Percentiles rank a stretch among this genome's conserved stretches.
Evolutionary conservation across 148 eudicot species (phyloP).

Genomic region (Persicaria tinctoria): DNA sequence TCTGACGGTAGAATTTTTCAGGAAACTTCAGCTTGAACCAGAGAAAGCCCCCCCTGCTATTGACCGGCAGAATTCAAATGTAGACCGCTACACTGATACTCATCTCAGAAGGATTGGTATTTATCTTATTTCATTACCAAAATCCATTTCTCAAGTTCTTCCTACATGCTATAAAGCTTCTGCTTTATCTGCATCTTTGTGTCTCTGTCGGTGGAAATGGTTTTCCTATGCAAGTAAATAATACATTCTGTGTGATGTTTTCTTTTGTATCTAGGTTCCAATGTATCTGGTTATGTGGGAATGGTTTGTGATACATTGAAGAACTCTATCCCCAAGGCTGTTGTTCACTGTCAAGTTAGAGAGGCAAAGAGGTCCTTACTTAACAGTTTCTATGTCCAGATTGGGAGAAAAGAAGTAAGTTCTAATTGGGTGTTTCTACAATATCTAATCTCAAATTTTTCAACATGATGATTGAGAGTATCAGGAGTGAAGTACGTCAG

Average conservation of each 20-base stretch:
- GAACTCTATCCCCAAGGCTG: conserved; percentile 88
- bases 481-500: background rate
- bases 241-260: background rate
- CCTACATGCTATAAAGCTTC: conserved; percentile 9
- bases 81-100: conserved; percentile 70
- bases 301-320: conserved; percentile 88
- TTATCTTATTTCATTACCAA: background rate
- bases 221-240: background rate
- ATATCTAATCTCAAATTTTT: too few relatives aligned
- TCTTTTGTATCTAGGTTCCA: conserved; percentile 53
- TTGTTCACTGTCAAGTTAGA: conserved; percentile 90
- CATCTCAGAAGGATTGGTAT: conserved; percentile 88
- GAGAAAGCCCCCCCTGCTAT: conserved; percentile 31
- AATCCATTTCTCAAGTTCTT: background rate
- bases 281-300: conserved; percentile 75
- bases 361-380: conserved; percentile 82
- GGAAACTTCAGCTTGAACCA: conserved; percentile 80
- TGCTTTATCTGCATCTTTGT: background rate
- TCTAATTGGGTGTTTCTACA: too few relatives aligned
- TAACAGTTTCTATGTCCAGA: conserved; percentile 68
- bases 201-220: background rate
- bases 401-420: conserved; percentile 85
- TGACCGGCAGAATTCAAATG: conserved; percentile 29
- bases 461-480: background rate
- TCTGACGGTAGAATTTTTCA: conserved; percentile 88